phyloP scores from a whole-genome alignment of 2,329 filamentous ascomycete genomes.

The Stachybotrys echinatus region DNA sequence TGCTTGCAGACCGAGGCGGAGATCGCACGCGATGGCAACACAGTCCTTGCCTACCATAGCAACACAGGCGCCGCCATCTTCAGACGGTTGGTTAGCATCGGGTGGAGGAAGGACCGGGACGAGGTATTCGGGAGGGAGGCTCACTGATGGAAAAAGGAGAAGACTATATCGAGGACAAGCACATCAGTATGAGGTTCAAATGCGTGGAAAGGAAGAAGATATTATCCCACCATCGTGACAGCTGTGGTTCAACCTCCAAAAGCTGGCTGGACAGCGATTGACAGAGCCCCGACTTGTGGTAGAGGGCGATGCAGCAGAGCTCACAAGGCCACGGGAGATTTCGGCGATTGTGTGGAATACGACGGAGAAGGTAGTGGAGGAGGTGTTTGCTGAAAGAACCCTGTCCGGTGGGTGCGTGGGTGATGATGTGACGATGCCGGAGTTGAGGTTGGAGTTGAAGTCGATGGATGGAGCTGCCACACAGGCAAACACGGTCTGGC shows the following conservation, averaged over 20 bases:
- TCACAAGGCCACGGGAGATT: background rate
- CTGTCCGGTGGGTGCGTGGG: background rate
- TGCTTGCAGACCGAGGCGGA: conserved; percentile 92
- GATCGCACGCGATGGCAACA: conserved; percentile 97
- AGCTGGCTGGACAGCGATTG: background rate
- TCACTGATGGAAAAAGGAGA: conserved; percentile 95
- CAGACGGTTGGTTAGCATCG: background rate
- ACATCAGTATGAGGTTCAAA: conserved; percentile 22
- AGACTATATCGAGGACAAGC: conserved; percentile 46
- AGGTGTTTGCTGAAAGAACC: background rate
- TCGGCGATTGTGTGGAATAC: too few species aligned
- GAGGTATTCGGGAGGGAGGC: conserved; percentile 18
- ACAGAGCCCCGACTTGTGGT: background rate
- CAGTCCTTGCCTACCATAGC: conserved; percentile 99
- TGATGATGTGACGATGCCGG: too few species aligned
- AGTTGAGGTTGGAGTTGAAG: background rate
- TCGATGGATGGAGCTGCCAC: background rate
- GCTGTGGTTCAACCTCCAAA: too few species aligned
- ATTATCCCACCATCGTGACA: background rate
- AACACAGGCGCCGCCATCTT: conserved; percentile 87
- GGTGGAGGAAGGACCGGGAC: conserved; percentile 10
- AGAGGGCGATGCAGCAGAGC: background rate
- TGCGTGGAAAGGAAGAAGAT: background rate
- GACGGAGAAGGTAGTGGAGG: too few species aligned
- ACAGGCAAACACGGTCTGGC: conserved; percentile 38